A percentile compares a stretch with the other conserved stretches of the same genome.
phyloP scores from a whole-genome alignment of 78 protist genomes.

The Emiliania huxleyi region DNA sequence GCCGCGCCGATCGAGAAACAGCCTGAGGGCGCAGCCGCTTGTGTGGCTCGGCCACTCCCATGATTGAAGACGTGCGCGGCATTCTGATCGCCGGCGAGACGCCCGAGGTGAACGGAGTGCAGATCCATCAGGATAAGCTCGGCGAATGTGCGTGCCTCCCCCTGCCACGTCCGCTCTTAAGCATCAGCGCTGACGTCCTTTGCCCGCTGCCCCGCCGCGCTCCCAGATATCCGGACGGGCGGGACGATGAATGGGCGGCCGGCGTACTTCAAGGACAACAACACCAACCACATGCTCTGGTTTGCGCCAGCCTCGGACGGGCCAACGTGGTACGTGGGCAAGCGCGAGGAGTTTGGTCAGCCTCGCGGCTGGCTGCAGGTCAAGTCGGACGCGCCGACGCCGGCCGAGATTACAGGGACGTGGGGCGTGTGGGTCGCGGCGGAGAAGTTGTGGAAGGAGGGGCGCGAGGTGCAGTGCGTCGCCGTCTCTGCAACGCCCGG shows the following conservation, averaged over 20 bases:
- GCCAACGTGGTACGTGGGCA: background rate
- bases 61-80: background rate
- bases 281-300: constrained; percentile 8
- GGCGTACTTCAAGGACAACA: constrained; percentile 1
- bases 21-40: too few relatives aligned
- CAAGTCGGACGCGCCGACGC: background rate
- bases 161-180: too few relatives aligned
- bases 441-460: background rate
- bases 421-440: background rate
- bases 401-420: background rate
- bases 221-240: background rate
- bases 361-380: constrained; percentile 10
- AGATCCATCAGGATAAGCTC: background rate
- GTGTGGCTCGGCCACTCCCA: too few relatives aligned
- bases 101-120: background rate
- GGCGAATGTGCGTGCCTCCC: too few relatives aligned
- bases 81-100: background rate
- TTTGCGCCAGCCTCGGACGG: background rate
- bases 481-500: background rate
- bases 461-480: background rate
- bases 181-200: too few relatives aligned
- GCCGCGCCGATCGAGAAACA: too few relatives aligned
- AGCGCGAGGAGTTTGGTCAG: background rate
- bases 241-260: background rate
- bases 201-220: too few relatives aligned